Conservation (phyloP, 306 rosid genomes). For the Quercus wislizeni region DNA sequence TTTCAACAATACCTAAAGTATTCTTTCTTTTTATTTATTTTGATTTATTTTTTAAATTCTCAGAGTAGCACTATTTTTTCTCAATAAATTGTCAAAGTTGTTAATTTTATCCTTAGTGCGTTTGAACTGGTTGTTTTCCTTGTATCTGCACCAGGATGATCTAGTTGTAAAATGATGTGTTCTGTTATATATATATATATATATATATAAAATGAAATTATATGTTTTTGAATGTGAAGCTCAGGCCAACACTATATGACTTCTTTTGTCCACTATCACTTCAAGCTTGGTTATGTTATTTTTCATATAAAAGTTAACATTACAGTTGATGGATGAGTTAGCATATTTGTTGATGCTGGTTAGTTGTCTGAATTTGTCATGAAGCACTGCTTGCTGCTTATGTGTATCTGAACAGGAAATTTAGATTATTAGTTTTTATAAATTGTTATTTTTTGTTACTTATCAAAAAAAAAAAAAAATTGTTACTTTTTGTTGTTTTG, state of each 20-base stretch:
- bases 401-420: conserved; percentile 2
- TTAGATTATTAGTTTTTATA: neutral
- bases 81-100: neutral
- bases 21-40: neutral
- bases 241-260: neutral
- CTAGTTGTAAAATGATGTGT: neutral
- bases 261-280: neutral
- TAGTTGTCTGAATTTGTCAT: neutral
- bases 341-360: neutral
- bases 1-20: neutral
- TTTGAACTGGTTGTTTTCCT: neutral
- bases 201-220: neutral
- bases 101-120: neutral
- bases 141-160: conserved; percentile 1
- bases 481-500: conserved; percentile 25
- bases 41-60: neutral
- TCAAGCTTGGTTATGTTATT: neutral
- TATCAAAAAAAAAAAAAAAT: neutral
- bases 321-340: neutral
- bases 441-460: conserved; percentile 17
- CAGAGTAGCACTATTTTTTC: neutral
- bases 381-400: conserved; percentile 10
- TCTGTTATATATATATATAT: neutral
- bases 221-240: neutral
- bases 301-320: neutral